Conservation (phyloP, 495 filamentous ascomycete species). For the Trichoderma virens region DNA sequence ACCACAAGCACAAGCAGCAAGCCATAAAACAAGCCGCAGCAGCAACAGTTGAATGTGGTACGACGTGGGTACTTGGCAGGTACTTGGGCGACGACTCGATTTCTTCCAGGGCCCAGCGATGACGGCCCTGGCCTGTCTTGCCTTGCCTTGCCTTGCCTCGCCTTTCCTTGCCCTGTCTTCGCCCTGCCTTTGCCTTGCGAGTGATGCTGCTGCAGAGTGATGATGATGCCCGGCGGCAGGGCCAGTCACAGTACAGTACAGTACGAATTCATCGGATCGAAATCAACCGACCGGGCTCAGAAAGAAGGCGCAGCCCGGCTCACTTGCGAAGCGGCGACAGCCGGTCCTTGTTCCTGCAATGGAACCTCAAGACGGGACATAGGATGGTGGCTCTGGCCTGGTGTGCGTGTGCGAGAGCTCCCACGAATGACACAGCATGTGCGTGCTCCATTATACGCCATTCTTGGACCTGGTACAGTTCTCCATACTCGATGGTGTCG, state of each 20-base stretch:
- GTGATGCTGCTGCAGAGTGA: background rate
- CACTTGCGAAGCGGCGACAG: background rate
- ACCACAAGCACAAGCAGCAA: background rate
- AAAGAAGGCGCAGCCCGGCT: background rate
- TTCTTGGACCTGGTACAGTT: background rate
- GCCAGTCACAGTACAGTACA: background rate
- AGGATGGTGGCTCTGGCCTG: background rate
- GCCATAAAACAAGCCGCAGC: background rate
- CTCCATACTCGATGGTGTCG: background rate
- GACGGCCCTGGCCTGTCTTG: background rate
- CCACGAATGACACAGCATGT: background rate
- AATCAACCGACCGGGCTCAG: background rate
- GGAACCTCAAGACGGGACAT: background rate
- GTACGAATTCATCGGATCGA: background rate
- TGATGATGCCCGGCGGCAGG: background rate
- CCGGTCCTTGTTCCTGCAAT: slow-evolving; percentile 6
- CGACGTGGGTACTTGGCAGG: background rate
- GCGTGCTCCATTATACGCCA: background rate
- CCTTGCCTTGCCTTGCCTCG: background rate
- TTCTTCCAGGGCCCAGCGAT: background rate
- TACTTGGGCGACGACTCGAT: background rate
- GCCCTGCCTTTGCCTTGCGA: too few relatives aligned
- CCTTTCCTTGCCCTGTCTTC: too few relatives aligned
- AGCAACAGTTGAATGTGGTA: background rate
- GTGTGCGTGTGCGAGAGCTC: background rate